Base-by-base conservation (phyloP, 352 stramenopile species). In the Pythium scleroteichum region DNA sequence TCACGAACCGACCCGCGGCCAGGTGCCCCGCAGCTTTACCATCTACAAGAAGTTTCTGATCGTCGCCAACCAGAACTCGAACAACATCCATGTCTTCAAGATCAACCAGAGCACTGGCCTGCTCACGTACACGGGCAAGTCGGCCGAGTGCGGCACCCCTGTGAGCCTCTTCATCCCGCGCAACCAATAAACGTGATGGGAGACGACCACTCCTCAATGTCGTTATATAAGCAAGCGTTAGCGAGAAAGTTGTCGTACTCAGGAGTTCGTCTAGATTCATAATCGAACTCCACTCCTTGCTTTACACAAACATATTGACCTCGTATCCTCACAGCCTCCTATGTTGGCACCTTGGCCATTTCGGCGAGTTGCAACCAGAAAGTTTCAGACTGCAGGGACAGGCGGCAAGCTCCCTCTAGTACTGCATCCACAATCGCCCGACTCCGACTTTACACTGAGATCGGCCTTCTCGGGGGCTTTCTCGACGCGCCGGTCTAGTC, bases 1-100 rank as follows among this genome's bases (percentile, higher is more conserved):
- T 22, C 73, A 69, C 58, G 75, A 82, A 50, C 64, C 66, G 38
- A 75, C 76, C 19, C 69, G 74, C 24, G 80, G 80, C 42, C 64
- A 69, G 20, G 51, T 42, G 16, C 80, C 80, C 27, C 80, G 78
- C 39, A 68, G 68, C 33, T 85, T 90, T 33, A 59, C 56, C 12
- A 60, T 88, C 56, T 78, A 78, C 64, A 62, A 67, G 17, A 53
- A 82, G 19, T 81, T 74, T 45, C 42, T 90, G 40, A 64, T 90
- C 52, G 78, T 84, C 10, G 77, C 77, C 24, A 86, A 89, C 72
- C 79, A 89, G 47, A 67, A 85, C 60, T 76, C 77, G 22, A 71
- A 85, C 61, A 68, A 69, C 49, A 84, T 90, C 56, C 55, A 79
- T 33, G 71, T 87, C 41, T 90, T 88, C 64, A 32, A 64, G 22